Evolutionary conservation across 768 basidiomycete genomes (phyloP), one percentile per base, ranked within the genome.

Genomic region (Paxillus rubicundulus): DNA sequence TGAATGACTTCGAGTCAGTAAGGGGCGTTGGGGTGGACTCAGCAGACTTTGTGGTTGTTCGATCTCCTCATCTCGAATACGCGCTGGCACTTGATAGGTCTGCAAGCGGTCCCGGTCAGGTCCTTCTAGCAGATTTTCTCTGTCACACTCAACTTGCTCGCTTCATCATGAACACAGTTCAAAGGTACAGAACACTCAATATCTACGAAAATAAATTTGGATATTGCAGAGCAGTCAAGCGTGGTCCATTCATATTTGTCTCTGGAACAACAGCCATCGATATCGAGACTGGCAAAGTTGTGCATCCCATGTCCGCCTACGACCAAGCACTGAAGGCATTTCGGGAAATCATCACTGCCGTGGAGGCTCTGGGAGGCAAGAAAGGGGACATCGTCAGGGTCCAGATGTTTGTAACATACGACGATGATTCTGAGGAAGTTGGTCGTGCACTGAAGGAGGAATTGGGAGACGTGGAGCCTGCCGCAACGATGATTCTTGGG

Each of bases 401-500:
- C 24, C 62, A 78, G 55, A 75, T 82, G 75, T 82, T 77, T 58
- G 78, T 81, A 4, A 70, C 68, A 10, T 52, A 65, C 12, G 69
- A 72, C 21, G 67, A 72, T 47, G 78, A 81, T 53, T 59, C 66
- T 2, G 69, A 64, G 10, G 71, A 65, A 42, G 70, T 70, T 30
- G 70, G 62, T 27, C 50, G 50, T 21, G 70, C 70, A 18, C 45
- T 80, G 68, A 78, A 74, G 62, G 75, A 77, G 47, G 62, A 60
- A 2, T 68, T 80, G 55, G 76, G 73, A 6, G 69, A 68, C 16
- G 70, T 77, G 2, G 67, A 63, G 3, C 78, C 77, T 7, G 75
- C 76, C n/a, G 79, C 79, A 13, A 80, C 79, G 37, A 79, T 81
- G 77, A 74, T 81, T 36, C 63, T 80, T 33, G 80, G 80, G 9